Evolutionary conservation across 805 yeast genomes (phyloP).

Genomic region (Candida rishiriensis): DNA sequence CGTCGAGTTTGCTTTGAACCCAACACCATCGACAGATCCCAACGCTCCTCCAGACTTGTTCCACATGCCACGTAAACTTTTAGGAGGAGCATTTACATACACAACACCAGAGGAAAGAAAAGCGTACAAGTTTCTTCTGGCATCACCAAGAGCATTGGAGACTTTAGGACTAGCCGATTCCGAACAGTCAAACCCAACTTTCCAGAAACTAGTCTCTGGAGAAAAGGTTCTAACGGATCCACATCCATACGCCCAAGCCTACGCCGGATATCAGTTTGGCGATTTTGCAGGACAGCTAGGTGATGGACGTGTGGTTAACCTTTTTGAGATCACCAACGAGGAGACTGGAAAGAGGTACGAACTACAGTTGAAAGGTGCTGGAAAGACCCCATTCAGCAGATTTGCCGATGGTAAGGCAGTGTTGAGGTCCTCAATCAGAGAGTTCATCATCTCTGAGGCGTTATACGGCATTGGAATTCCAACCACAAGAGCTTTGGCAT

Average conservation of each 20-base stretch:
- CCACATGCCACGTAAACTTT: conserved; percentile 47
- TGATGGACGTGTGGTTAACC: conserved; percentile 84
- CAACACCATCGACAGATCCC: conserved; percentile 16
- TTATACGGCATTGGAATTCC: conserved; percentile 80
- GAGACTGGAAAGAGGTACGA: conserved; percentile 45
- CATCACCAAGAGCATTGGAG: conserved; percentile 54
- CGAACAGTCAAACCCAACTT: conserved; percentile 24
- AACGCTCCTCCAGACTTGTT: conserved; percentile 31
- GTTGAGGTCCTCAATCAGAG: conserved; percentile 80
- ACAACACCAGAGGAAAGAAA: conserved; percentile 61
- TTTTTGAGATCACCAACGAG: conserved; percentile 62
- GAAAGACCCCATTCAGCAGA: conserved; percentile 85
- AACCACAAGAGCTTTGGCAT: conserved; percentile 74
- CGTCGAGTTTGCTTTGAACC: conserved; percentile 22
- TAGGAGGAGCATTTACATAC: conserved; percentile 69
- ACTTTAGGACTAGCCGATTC: conserved; percentile 54
- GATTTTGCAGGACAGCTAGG: conserved; percentile 96
- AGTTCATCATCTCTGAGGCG: conserved; percentile 80
- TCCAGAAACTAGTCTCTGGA: conserved; percentile 60
- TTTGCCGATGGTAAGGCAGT: conserved; percentile 98
- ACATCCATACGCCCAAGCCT: conserved; percentile 84
- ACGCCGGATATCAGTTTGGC: conserved; percentile 97
- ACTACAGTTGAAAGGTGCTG: conserved; percentile 87
- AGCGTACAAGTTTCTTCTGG: conserved; percentile 48
- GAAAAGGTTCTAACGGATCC: conserved; percentile 34